Conservation (phyloP, 2,329 filamentous ascomycete species). For the Chaetomium sp. region DNA sequence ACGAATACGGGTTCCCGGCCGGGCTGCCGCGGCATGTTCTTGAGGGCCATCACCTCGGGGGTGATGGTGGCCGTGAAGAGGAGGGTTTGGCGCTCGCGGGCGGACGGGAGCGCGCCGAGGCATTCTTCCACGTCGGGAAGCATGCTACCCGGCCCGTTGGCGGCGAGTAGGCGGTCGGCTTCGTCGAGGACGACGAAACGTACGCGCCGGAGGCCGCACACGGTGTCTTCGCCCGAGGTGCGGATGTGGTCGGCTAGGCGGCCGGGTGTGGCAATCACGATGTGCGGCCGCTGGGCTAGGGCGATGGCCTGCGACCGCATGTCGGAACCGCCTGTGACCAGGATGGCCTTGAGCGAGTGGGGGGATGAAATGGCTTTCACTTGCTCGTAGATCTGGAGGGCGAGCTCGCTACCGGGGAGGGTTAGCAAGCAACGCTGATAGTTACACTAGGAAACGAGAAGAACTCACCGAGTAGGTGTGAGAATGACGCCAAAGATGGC, state of each 20-base stretch:
- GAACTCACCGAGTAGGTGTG: conserved; percentile 67
- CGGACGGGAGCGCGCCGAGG: conserved; percentile 70
- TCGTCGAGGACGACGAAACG: conserved; percentile 90
- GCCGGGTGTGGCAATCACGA: conserved; percentile 92
- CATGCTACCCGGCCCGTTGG: conserved; percentile 74
- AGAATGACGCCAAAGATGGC: conserved; percentile 86
- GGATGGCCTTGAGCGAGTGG: conserved; percentile 76
- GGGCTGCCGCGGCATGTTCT: conserved; percentile 63
- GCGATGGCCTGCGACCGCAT: conserved; percentile 87
- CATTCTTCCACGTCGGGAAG: conserved; percentile 90
- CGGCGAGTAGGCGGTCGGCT: conserved; percentile 79
- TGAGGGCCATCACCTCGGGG: conserved; percentile 80
- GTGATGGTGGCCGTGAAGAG: conserved; percentile 96
- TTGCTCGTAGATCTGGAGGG: conserved; percentile 93
- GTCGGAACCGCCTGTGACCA: conserved; percentile 89
- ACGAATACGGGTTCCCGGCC: conserved; percentile 75
- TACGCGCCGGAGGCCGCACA: conserved; percentile 71
- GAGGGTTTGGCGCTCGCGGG: conserved; percentile 77
- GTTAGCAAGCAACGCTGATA: conserved; percentile 6
- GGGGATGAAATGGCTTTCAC: conserved; percentile 86
- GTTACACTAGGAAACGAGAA: not conserved
- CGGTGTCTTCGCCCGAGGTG: conserved; percentile 84
- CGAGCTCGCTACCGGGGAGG: conserved; percentile 59
- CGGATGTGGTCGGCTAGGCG: conserved; percentile 89
- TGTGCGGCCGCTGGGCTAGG: conserved; percentile 72